Evolutionary conservation across 148 eudicot species (phyloP).

Genomic region (Oxyria digyna): DNA sequence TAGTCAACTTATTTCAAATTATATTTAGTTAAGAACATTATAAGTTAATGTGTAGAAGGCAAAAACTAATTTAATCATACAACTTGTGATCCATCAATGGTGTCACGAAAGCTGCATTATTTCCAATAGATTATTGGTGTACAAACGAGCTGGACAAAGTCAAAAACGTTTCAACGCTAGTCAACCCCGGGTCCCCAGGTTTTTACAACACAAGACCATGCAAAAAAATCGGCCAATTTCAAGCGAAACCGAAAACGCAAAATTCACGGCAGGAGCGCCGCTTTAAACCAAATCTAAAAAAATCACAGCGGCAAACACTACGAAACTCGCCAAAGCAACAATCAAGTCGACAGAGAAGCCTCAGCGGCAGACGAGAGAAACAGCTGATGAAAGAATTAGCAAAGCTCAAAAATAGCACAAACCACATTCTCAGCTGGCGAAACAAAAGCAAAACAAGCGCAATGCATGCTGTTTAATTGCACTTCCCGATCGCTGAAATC

Average conservation of each 20-base stretch:
- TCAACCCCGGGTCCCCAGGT: neutral
- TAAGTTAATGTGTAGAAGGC: no score
- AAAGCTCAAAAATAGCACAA: neutral
- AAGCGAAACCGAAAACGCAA: neutral
- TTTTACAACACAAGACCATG: neutral
- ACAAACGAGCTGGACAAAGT: neutral
- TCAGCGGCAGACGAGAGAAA: neutral
- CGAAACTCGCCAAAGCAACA: neutral
- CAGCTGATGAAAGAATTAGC: neutral
- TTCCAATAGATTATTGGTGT: neutral
- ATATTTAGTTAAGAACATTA: no score
- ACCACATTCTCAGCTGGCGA: neutral
- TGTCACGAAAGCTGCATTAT: neutral
- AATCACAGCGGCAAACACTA: neutral
- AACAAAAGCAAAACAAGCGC: neutral
- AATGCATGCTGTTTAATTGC: neutral
- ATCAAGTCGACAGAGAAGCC: neutral
- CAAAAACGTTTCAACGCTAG: neutral
- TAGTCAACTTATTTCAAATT: no score
- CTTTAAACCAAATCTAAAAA: neutral
- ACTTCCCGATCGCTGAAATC: neutral
- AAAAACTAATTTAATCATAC: no score
- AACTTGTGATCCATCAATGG: neutral
- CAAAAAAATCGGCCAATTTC: neutral
- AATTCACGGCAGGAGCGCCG: neutral